Conservation (phyloP, 768 basidiomycete genomes). For the Epithele typhae region DNA sequence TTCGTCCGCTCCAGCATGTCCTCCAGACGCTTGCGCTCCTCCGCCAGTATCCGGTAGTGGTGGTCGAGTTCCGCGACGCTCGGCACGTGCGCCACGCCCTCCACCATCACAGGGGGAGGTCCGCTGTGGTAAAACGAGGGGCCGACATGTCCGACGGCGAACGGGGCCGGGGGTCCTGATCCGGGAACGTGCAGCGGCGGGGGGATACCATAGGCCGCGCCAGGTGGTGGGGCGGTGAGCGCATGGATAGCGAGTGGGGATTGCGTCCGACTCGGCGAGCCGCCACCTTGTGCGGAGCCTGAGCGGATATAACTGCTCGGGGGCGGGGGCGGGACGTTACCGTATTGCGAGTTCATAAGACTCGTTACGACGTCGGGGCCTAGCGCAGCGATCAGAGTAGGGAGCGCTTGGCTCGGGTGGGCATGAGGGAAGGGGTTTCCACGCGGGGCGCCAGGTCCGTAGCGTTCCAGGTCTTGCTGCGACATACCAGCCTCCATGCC, state of each 20-base stretch:
- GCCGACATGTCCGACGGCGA: conserved; percentile 10
- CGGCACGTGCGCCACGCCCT: conserved; percentile 29
- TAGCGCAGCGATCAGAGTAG: conserved; percentile 47
- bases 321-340: conserved; percentile 17
- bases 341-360: conserved; percentile 14
- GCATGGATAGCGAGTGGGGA: conserved; percentile 56
- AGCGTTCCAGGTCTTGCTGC: conserved; percentile 11
- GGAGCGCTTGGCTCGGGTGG: conserved; percentile 65
- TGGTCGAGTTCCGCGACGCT: conserved; percentile 61
- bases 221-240: conserved; percentile 25
- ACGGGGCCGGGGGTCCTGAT: conserved; percentile 17
- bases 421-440: conserved; percentile 27
- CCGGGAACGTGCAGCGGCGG: conserved; percentile 26
- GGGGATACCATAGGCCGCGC: conserved; percentile 30
- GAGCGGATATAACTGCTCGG: conserved; percentile 59
- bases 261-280: conserved; percentile 66
- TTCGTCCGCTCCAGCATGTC: conserved; percentile 77
- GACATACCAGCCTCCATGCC: conserved; percentile 12
- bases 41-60: conserved; percentile 62
- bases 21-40: conserved; percentile 61
- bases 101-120: conserved; percentile 8
- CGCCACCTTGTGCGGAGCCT: too few species aligned
- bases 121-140: conserved; percentile 21
- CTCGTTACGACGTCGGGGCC: conserved; percentile 16
- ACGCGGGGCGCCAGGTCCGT: conserved; percentile 21